Evolutionary conservation across 2,329 filamentous ascomycete genomes (phyloP), one percentile per base, ranked within the genome.

Genomic region (Ophiosphaerella korrae): DNA sequence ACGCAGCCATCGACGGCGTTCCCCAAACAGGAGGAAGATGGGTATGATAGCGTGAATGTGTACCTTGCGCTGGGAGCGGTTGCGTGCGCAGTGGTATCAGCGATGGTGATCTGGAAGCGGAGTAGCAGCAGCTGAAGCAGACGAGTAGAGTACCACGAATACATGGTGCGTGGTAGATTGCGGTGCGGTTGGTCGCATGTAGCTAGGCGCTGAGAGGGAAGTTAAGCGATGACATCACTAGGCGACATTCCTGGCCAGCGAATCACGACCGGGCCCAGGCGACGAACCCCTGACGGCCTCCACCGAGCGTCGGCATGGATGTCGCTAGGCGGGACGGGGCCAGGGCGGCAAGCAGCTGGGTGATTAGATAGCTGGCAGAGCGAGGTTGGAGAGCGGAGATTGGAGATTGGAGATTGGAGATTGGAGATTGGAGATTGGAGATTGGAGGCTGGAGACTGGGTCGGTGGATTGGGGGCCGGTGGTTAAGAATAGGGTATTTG

Each of bases 1-100:
- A 94, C 92, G 38, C 92, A 92, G 67, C 94, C 94, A 0, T 92
- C 87, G 62, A 89, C 86, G 0, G 93, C 88, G 0, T 96, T 95
- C 65, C 93, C 94, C 0, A 94, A 92, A 74, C 89, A 84, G 46
- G 91, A 96, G 57, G 92, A 96, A 64, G 91, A 94, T 46, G 55
- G 49, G 4, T 86, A 88, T 4, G 93, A 97, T 73, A 84, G 90
- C 63, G 91, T 92, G 55, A 88, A 89, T 55, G 79, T 96, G 66
- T 96, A 96, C 65, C 84, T 97, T 66, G 91, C 90, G 2, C 77
- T 95, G 3, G 90, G 89, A 1, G 92, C 90, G 6, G 79, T 82
- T 7, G 78, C 84, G 35, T 84, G 82, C 60, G 84, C 82, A 11
- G 81, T 78, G 11, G 82, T 80, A 5, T 84, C 83, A 8, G 80